Conservation (phyloP, 2,329 filamentous ascomycete genomes). For the Sporothrix dimorphospora region DNA sequence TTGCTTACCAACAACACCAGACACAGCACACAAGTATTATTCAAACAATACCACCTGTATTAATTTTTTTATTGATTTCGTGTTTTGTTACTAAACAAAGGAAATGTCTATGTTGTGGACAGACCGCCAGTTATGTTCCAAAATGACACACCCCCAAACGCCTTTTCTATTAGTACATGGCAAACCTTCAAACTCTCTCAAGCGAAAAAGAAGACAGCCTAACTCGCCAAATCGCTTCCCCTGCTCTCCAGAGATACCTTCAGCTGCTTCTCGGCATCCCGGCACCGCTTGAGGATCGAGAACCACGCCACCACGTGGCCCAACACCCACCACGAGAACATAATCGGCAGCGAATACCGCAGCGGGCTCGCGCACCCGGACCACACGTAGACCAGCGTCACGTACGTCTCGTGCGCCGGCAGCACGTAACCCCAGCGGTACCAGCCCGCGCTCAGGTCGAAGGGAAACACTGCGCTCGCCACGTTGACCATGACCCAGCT, state of each 20-base stretch:
- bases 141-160: not conserved
- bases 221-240: not conserved
- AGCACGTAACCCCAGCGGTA: constrained; percentile 46
- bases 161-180: not conserved
- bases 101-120: not conserved
- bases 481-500: constrained; percentile 51
- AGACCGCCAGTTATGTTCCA: not conserved
- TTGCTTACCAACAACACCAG: no score
- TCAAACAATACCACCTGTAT: not conserved
- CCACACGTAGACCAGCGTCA: constrained; percentile 49
- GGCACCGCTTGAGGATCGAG: constrained; percentile 12
- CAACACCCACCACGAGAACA: constrained; percentile 43
- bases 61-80: not conserved
- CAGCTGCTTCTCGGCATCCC: not conserved
- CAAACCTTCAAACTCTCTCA: not conserved
- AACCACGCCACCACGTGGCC: constrained; percentile 18
- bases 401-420: constrained; percentile 47
- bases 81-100: not conserved
- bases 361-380: constrained; percentile 48
- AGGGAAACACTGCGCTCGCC: constrained; percentile 46
- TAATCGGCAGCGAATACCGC: constrained; percentile 45
- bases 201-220: not conserved
- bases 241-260: not conserved
- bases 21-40: no score
- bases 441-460: constrained; percentile 49